Conservation (phyloP, 1,139 yeast genomes). For the Blastobotrys niveus region DNA sequence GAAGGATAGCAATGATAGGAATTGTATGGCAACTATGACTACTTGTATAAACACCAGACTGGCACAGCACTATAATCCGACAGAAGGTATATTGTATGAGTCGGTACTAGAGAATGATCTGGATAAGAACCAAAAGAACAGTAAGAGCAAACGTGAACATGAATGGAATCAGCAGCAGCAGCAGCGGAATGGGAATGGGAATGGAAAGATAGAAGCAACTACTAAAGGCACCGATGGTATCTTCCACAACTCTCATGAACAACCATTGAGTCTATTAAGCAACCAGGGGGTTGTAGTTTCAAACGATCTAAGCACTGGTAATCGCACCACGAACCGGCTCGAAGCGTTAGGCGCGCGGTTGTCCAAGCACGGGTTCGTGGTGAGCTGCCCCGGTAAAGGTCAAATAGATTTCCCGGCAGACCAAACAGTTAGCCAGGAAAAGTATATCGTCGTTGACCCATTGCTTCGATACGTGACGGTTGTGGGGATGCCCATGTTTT, state of each 20-base stretch:
- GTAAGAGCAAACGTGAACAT: too few species aligned
- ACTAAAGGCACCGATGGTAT: too few species aligned
- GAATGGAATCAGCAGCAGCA: too few species aligned
- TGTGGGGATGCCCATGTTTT: constrained; percentile 5
- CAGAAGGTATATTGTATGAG: background rate
- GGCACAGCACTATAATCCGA: background rate
- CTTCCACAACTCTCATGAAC: too few species aligned
- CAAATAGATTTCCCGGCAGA: background rate
- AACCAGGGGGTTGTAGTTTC: too few species aligned
- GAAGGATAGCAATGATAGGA: too few species aligned
- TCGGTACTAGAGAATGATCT: too few species aligned
- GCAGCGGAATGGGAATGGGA: too few species aligned
- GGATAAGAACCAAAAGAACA: too few species aligned
- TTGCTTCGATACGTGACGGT: constrained; percentile 1
- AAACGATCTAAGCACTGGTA: background rate
- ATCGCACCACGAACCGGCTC: background rate
- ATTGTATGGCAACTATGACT: too few species aligned
- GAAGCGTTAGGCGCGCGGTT: background rate
- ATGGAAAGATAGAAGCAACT: too few species aligned
- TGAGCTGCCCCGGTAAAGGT: background rate
- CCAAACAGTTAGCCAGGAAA: constrained; percentile 1
- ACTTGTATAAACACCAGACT: background rate
- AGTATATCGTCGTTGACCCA: background rate
- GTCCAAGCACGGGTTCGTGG: background rate
- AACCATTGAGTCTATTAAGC: too few species aligned